phyloP scores from a whole-genome alignment of 371 early-diverging fungal species.

The Batkoa obscura region DNA sequence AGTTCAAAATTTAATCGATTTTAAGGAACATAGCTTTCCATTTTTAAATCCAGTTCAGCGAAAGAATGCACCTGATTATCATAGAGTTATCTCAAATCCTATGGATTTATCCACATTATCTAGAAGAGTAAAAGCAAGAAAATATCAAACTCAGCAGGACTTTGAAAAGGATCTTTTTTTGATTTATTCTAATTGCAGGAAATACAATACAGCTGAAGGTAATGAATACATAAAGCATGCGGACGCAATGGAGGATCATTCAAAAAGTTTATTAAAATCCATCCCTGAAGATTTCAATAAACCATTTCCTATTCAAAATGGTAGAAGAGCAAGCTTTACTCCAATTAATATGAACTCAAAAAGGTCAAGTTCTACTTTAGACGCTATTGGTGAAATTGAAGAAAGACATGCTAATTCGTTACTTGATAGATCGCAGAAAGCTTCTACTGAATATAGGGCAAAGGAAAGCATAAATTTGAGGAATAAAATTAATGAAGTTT shows the following conservation, averaged over 20 bases:
- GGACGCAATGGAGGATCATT: constrained; percentile 54
- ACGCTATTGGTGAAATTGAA: too few species aligned
- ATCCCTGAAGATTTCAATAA: constrained; percentile 40
- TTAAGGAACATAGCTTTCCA: constrained; percentile 1
- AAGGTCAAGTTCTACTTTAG: too few species aligned
- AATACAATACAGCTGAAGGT: constrained; percentile 39
- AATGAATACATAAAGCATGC: constrained; percentile 73
- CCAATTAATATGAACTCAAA: neutral
- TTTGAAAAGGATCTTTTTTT: constrained; percentile 61
- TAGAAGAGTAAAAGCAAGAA: constrained; percentile 47
- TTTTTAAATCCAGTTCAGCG: neutral
- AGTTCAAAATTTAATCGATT: neutral
- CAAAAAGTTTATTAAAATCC: constrained; percentile 43
- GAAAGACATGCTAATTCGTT: too few species aligned
- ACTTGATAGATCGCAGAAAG: too few species aligned
- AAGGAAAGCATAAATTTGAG: neutral
- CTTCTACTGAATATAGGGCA: neutral
- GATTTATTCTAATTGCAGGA: constrained; percentile 69
- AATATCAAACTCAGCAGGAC: constrained; percentile 57
- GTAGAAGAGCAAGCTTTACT: neutral
- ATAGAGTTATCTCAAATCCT: constrained; percentile 44
- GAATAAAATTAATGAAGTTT: neutral
- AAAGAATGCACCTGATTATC: neutral
- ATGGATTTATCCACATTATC: constrained; percentile 82
- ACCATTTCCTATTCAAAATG: neutral